A percentile compares a stretch with the other conserved stretches of the same genome.
Conservation (phyloP, 176 grass and related monocot species). For the Juncus effusus region DNA sequence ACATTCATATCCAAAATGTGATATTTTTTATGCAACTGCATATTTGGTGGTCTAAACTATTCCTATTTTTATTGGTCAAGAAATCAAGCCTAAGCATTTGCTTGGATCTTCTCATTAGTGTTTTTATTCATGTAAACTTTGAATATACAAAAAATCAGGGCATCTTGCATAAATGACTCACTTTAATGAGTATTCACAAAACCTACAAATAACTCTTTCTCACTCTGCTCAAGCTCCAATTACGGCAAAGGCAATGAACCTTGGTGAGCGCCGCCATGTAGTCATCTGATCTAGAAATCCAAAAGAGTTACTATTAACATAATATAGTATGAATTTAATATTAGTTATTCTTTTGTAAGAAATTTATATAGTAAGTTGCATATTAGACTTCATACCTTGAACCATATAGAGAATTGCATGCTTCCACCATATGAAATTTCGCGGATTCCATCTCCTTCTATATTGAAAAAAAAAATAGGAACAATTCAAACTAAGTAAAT, state of each 20-base stretch:
- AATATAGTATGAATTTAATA: not conserved
- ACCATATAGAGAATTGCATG: conserved; percentile 79
- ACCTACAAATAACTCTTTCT: not conserved
- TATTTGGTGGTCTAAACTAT: too few relatives aligned
- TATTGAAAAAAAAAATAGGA: not conserved
- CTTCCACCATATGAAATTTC: conserved; percentile 57
- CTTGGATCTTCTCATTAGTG: too few relatives aligned
- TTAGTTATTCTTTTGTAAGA: conserved; percentile 2
- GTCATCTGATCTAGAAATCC: conserved; percentile 56
- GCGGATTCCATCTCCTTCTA: conserved; percentile 53
- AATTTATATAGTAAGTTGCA: not conserved
- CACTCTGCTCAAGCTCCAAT: conserved; percentile 47
- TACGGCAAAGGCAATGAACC: conserved; percentile 65
- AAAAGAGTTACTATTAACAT: conserved; percentile 8
- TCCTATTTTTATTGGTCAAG: too few relatives aligned
- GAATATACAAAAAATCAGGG: too few relatives aligned
- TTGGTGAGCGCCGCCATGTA: conserved; percentile 85
- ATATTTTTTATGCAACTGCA: too few relatives aligned
- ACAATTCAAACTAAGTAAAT: too few relatives aligned
- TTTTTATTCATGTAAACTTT: too few relatives aligned
- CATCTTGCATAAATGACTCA: too few relatives aligned
- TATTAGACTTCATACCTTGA: conserved; percentile 44
- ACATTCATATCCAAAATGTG: too few relatives aligned
- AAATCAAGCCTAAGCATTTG: too few relatives aligned
- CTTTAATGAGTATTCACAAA: too few relatives aligned